A percentile compares a stretch with the other conserved stretches of the same genome.
These are phyloP conservation scores for Diutina rugosa DNA, from an alignment of 1,139 yeast species.

Conservation along the genomic window DNA sequence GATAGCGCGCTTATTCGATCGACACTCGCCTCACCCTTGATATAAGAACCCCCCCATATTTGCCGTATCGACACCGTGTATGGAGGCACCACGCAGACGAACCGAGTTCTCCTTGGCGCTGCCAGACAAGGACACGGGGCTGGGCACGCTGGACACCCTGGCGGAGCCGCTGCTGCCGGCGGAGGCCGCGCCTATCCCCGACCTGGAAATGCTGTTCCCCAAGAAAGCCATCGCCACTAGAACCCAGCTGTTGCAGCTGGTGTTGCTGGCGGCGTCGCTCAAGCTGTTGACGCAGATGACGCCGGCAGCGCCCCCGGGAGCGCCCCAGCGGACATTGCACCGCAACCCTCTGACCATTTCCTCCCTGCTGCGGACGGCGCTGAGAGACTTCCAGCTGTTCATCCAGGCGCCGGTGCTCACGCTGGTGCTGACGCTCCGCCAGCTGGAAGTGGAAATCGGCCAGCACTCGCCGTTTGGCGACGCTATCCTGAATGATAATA, in stretches of 20 bases:
- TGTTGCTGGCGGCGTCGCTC: conserved; percentile 47
- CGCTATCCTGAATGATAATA: neutral
- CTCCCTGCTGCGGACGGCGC: neutral
- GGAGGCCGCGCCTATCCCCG: neutral
- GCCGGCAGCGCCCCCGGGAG: conserved; percentile 6
- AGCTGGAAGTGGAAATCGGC: conserved; percentile 26
- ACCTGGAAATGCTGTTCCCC: neutral
- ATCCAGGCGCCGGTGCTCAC: conserved; percentile 37
- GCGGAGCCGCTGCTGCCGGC: neutral
- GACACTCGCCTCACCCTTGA: neutral
- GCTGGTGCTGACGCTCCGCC: conserved; percentile 22
- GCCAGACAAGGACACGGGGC: neutral
- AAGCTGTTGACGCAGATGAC: conserved; percentile 26
- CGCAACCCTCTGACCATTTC: neutral
- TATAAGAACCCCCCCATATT: neutral
- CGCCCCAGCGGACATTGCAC: conserved; percentile 8
- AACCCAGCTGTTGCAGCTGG: conserved; percentile 52
- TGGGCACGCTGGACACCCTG: neutral
- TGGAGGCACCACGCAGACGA: conserved; percentile 1
- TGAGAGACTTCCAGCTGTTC: conserved; percentile 29
- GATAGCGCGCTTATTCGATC: neutral
- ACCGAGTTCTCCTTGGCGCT: conserved; percentile 1
- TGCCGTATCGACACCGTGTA: neutral
- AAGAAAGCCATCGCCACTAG: conserved; percentile 11
- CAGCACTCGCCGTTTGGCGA: conserved; percentile 30